phyloP scores from a whole-genome alignment of 805 yeast species.

The Kodamaea kaohsiungensis region DNA sequence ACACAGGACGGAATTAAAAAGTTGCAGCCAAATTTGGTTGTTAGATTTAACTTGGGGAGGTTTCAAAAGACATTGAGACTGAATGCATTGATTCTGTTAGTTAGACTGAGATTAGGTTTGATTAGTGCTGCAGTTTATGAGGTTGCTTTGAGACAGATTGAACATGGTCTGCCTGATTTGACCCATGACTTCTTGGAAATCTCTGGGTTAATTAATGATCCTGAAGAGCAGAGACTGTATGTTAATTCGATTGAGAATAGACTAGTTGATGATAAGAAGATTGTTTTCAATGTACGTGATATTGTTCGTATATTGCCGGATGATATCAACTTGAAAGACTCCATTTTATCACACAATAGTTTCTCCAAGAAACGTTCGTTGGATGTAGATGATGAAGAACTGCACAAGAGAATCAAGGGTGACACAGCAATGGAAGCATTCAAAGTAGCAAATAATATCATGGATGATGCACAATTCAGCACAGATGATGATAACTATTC shows the following conservation, averaged over 20 bases:
- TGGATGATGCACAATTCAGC: neutral
- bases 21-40: slow-evolving; percentile 50
- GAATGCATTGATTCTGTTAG: slow-evolving; percentile 60
- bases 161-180: slow-evolving; percentile 50
- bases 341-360: slow-evolving; percentile 42
- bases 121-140: slow-evolving; percentile 66
- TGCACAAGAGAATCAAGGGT: slow-evolving; percentile 41
- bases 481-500: slow-evolving; percentile 17
- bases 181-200: slow-evolving; percentile 44
- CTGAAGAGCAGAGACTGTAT: slow-evolving; percentile 36
- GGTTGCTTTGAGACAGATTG: slow-evolving; percentile 57
- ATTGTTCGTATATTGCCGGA: slow-evolving; percentile 38
- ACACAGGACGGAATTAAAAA: slow-evolving; percentile 38
- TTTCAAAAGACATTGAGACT: slow-evolving; percentile 69
- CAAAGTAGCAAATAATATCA: neutral
- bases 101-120: slow-evolving; percentile 67
- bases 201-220: slow-evolving; percentile 52
- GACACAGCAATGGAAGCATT: slow-evolving; percentile 18
- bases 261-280: slow-evolving; percentile 36
- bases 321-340: slow-evolving; percentile 44
- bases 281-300: slow-evolving; percentile 37
- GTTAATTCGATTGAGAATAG: slow-evolving; percentile 31
- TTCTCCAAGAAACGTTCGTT: slow-evolving; percentile 29
- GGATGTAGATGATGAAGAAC: slow-evolving; percentile 13
- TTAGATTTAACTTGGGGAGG: slow-evolving; percentile 64